Percentiles rank a stretch among this genome's conserved stretches.
Evolutionary conservation across 345 rosid genomes (phyloP).

Genomic region (Eutrema yunnanense): DNA sequence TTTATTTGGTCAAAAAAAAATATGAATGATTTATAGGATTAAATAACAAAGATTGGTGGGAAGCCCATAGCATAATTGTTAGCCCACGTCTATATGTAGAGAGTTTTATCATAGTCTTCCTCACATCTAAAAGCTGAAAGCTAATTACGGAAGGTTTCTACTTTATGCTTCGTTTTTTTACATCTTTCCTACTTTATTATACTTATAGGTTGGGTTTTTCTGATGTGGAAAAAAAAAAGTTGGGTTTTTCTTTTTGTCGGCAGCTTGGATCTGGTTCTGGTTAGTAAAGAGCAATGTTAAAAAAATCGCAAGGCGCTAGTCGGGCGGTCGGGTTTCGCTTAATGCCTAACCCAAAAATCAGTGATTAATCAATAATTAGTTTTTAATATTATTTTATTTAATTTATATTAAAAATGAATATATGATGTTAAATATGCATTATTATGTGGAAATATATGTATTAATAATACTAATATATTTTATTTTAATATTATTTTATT

Average conservation of each 20-base stretch:
- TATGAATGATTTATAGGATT: not conserved
- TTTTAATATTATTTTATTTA: too few relatives aligned
- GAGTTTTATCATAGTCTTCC: not conserved
- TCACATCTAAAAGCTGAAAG: not conserved
- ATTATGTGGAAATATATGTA: too few relatives aligned
- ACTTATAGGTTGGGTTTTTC: not conserved
- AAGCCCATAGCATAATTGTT: not conserved
- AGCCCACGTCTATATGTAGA: not conserved
- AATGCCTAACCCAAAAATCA: too few relatives aligned
- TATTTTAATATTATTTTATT: too few relatives aligned
- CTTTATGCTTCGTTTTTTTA: not conserved
- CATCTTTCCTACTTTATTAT: too few relatives aligned
- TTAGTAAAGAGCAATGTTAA: not conserved
- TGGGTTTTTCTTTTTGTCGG: not conserved
- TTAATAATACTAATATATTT: too few relatives aligned
- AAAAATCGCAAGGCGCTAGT: too few relatives aligned
- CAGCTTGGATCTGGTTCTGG: not conserved
- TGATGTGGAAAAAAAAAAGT: not conserved
- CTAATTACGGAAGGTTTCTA: not conserved
- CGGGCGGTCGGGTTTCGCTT: too few relatives aligned
- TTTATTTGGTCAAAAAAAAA: too few relatives aligned
- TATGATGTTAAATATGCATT: too few relatives aligned
- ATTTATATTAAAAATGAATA: too few relatives aligned
- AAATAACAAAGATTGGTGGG: constrained; percentile 11
- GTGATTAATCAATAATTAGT: too few relatives aligned